phyloP scores from a whole-genome alignment of 2,329 filamentous ascomycete genomes.

The Lasiodiplodia sp. region DNA sequence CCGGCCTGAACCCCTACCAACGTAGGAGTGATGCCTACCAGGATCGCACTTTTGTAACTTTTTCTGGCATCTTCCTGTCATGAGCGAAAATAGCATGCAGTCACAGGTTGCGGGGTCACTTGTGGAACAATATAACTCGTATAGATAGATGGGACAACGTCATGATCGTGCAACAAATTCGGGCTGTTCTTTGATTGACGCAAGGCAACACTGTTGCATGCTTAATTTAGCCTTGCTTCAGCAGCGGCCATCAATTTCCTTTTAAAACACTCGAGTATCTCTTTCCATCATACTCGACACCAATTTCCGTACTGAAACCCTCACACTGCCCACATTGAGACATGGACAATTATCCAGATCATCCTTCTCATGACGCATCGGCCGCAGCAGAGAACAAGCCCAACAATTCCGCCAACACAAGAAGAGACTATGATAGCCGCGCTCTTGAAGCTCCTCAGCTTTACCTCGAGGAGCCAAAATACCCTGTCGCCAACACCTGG shows the following conservation, averaged over 20 bases:
- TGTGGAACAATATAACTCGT: neutral
- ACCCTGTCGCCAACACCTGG: neutral
- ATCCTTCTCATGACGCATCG: neutral
- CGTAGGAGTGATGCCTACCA: neutral
- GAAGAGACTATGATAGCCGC: neutral
- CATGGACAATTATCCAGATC: neutral
- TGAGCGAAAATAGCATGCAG: no score
- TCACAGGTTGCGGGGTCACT: neutral
- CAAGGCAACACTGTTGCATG: neutral
- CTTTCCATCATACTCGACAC: neutral
- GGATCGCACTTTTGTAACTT: neutral
- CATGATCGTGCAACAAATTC: neutral
- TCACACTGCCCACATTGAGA: neutral
- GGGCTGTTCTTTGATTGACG: neutral
- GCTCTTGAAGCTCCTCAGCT: neutral
- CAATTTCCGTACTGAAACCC: no score
- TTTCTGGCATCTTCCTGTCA: neutral
- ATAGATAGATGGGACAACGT: neutral
- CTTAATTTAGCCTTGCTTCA: neutral
- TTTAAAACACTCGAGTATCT: neutral
- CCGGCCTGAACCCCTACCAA: neutral
- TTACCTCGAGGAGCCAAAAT: neutral
- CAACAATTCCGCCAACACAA: neutral
- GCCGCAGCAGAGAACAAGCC: neutral
- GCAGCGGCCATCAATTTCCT: neutral